Evolutionary conservation across 352 stramenopile species (phyloP).

Genomic region (Globisporangium spinosum): DNA sequence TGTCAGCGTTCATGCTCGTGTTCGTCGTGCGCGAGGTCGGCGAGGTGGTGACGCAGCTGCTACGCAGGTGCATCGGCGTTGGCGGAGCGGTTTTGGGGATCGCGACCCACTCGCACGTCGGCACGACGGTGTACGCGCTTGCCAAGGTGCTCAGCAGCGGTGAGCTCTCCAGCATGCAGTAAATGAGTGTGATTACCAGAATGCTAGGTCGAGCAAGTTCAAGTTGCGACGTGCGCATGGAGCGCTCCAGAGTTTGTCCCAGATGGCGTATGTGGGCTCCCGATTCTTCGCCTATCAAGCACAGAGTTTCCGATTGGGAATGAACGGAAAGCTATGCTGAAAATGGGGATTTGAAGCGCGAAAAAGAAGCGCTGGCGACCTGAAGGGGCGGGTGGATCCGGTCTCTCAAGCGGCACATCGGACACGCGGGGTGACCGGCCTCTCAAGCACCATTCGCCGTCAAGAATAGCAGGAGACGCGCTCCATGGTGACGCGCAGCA

Average conservation of each 20-base stretch:
- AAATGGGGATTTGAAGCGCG: background rate
- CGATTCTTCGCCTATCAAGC: background rate
- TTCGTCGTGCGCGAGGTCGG: constrained; percentile 12
- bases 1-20: constrained; percentile 10
- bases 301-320: background rate
- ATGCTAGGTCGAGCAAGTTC: background rate
- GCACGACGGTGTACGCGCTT: constrained; percentile 7
- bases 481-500: background rate
- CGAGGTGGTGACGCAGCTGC: background rate
- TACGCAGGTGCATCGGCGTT: background rate
- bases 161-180: constrained; percentile 14
- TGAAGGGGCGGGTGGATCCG: background rate
- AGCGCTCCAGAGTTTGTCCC: background rate
- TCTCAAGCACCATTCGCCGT: no score
- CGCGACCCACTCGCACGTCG: constrained; percentile 8
- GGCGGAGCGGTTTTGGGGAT: background rate
- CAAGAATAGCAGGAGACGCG: background rate
- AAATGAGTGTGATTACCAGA: background rate
- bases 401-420: background rate
- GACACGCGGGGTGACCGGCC: background rate
- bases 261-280: background rate
- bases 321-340: background rate
- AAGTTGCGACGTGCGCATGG: background rate
- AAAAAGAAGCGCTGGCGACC: background rate
- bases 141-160: constrained; percentile 14